phyloP scores from a whole-genome alignment of 495 filamentous ascomycete species.

The Hypoxylon fragiforme region DNA sequence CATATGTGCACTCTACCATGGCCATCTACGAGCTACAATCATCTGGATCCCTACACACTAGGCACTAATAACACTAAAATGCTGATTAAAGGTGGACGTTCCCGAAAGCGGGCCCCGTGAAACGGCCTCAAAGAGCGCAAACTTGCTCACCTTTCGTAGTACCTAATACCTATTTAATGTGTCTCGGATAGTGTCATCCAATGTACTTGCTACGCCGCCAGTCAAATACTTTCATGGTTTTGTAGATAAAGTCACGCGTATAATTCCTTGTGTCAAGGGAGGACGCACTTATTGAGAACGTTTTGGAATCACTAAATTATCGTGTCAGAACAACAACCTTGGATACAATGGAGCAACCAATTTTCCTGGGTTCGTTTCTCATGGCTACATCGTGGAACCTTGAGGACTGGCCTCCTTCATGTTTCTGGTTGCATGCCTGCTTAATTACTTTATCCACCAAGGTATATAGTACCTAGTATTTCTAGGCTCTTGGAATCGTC shows the following conservation, averaged over 20 bases:
- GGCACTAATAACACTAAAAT: too few species aligned
- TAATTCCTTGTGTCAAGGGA: too few species aligned
- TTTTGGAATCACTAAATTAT: neutral
- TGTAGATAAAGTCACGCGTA: too few species aligned
- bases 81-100: conserved; percentile 8
- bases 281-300: too few species aligned
- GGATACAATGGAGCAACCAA: too few species aligned
- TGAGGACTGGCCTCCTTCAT: conserved; percentile 15
- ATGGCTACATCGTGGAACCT: conserved; percentile 26
- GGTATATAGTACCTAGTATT: neutral
- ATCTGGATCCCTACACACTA: too few species aligned
- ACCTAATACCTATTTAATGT: conserved; percentile 1
- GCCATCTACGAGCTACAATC: neutral
- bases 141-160: conserved; percentile 30
- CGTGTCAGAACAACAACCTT: neutral
- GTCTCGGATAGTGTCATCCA: too few species aligned
- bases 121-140: conserved; percentile 35
- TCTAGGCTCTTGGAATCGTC: neutral
- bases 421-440: neutral
- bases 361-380: too few species aligned
- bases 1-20: neutral
- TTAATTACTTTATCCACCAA: neutral
- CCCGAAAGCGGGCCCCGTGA: conserved; percentile 22
- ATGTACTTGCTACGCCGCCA: too few species aligned
- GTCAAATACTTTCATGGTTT: too few species aligned